Percentiles rank a stretch among this genome's conserved stretches.
These are phyloP conservation scores for Ceratopteris richardii DNA, from an alignment of 75 land plant genomes.

Conservation along the genomic window DNA sequence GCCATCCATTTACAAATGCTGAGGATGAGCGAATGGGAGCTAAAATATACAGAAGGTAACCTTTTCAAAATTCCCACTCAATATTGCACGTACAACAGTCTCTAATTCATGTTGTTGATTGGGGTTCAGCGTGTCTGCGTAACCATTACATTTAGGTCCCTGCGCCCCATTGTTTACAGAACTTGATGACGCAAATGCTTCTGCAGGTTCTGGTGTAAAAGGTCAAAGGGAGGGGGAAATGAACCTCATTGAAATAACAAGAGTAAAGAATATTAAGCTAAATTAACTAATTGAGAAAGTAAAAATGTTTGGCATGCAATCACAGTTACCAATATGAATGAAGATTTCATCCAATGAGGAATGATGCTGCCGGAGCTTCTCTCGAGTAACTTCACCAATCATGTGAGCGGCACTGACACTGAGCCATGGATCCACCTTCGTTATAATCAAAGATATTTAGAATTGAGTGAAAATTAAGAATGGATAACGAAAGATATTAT, in stretches of 20 bases:
- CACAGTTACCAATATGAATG: constrained; percentile 76
- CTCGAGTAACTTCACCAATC: constrained; percentile 80
- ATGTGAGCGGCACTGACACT: constrained; percentile 93
- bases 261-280: not conserved
- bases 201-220: not conserved
- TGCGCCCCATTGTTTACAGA: not conserved
- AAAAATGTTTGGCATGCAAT: not conserved
- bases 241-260: not conserved
- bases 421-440: constrained; percentile 82
- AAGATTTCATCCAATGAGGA: constrained; percentile 75
- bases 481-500: not conserved
- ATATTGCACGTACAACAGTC: not conserved
- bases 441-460: not conserved
- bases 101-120: too few relatives aligned
- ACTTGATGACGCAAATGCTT: not conserved
- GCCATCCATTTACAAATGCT: not conserved
- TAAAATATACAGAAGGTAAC: not conserved
- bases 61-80: not conserved
- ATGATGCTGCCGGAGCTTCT: constrained; percentile 51
- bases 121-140: too few relatives aligned
- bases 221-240: not conserved
- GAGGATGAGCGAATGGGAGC: constrained; percentile 9
- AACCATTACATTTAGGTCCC: not conserved
- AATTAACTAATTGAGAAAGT: not conserved
- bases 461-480: not conserved